phyloP scores from a whole-genome alignment of 2,329 filamentous ascomycete species.

The Fusarium sp. region DNA sequence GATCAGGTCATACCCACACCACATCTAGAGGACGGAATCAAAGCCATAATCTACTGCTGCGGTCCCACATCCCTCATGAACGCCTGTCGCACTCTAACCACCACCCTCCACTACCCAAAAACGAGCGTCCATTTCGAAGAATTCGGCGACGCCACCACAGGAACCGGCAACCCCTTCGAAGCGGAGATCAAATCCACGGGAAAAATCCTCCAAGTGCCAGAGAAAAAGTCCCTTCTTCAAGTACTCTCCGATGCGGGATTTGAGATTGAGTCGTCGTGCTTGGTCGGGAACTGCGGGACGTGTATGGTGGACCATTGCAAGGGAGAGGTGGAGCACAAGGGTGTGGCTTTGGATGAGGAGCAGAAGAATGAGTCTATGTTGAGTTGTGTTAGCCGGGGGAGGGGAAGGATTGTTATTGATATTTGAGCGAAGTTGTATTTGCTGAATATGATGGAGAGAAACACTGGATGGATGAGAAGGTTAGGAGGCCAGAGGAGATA shows the following conservation, averaged over 20 bases:
- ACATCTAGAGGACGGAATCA: background rate
- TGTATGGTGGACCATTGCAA: conserved; percentile 32
- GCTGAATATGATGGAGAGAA: background rate
- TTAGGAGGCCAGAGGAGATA: too few relatives aligned
- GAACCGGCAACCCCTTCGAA: conserved; percentile 33
- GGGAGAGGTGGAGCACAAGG: conserved; percentile 33
- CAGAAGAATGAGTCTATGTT: conserved; percentile 29
- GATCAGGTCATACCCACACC: background rate
- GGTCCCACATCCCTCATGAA: conserved; percentile 17
- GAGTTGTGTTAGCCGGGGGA: conserved; percentile 36
- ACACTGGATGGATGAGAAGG: background rate
- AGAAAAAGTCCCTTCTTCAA: conserved; percentile 27
- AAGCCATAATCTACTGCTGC: conserved; percentile 17
- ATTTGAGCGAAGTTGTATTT: background rate
- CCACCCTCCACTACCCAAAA: conserved; percentile 4
- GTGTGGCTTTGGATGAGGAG: conserved; percentile 29
- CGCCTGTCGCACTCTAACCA: background rate
- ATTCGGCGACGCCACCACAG: conserved; percentile 21
- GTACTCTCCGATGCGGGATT: conserved; percentile 29
- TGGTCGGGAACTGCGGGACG: conserved; percentile 36
- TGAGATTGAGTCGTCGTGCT: conserved; percentile 32
- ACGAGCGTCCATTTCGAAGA: conserved; percentile 23
- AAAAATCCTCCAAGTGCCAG: conserved; percentile 7
- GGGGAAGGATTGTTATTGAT: conserved; percentile 24
- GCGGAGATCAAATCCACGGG: conserved; percentile 21